Percentiles rank a stretch among this genome's conserved stretches.
phyloP scores from a whole-genome alignment of 169 alveolate genomes.

The Cryptosporidium canis region DNA sequence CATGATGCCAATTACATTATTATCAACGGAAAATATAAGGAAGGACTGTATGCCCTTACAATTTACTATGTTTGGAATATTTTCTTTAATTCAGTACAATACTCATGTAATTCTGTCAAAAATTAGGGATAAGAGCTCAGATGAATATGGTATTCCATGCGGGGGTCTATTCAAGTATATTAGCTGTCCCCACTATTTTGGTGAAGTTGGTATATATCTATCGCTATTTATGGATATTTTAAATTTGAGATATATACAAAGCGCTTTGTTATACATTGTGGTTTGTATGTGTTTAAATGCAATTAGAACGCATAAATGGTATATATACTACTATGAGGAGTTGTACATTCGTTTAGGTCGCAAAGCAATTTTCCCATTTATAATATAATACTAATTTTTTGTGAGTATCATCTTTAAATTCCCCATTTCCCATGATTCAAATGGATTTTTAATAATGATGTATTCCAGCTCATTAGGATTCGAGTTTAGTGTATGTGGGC shows the following conservation, averaged over 20 bases:
- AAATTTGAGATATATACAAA: neutral
- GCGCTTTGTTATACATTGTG: conserved; percentile 14
- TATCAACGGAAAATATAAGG: neutral
- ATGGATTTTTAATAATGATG: conserved; percentile 24
- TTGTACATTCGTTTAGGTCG: conserved; percentile 7
- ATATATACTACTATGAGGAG: neutral
- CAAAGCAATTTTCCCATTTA: conserved; percentile 55
- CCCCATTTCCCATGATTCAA: conserved; percentile 32
- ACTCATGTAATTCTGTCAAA: conserved; percentile 23
- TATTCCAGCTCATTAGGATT: neutral
- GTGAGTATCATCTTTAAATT: conserved; percentile 26
- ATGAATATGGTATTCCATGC: conserved; percentile 43
- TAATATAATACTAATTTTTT: neutral
- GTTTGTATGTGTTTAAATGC: conserved; percentile 69
- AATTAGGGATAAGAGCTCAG: neutral
- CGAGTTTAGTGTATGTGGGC: neutral
- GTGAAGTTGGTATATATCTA: conserved; percentile 52
- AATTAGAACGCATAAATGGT: conserved; percentile 53
- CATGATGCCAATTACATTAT: conserved; percentile 17
- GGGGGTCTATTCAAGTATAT: conserved; percentile 26
- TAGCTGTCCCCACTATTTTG: conserved; percentile 54
- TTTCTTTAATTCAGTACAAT: conserved; percentile 15
- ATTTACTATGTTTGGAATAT: neutral
- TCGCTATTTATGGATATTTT: conserved; percentile 14
- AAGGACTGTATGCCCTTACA: neutral